Conservation (phyloP, 768 basidiomycete species). For the Melanogaster broomeanus region DNA sequence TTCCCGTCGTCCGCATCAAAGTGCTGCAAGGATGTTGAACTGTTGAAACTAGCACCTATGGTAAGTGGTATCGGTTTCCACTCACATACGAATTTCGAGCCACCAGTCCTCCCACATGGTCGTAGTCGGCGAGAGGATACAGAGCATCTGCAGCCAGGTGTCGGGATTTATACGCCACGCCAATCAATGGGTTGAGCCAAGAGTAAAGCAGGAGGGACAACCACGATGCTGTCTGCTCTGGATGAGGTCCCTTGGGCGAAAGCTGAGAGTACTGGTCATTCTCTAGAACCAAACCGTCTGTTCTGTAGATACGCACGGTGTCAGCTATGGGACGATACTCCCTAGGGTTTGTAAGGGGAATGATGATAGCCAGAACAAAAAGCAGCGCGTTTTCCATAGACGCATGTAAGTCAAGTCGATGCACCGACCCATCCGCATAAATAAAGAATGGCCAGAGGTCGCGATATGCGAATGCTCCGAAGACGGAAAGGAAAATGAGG, state of each 20-base stretch:
- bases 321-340: constrained; percentile 1
- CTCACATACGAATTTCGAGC: constrained; percentile 32
- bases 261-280: constrained; percentile 12
- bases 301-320: neutral
- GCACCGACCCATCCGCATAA: neutral
- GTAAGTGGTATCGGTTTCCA: neutral
- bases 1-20: neutral
- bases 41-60: neutral
- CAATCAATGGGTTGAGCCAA: constrained; percentile 55
- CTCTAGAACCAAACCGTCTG: neutral
- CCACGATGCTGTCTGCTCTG: constrained; percentile 42
- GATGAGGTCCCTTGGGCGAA: constrained; percentile 20
- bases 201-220: constrained; percentile 41
- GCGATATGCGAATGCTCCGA: constrained; percentile 1
- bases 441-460: constrained; percentile 12
- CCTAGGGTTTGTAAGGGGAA: constrained; percentile 7
- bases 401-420: neutral
- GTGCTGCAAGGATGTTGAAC: neutral
- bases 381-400: neutral
- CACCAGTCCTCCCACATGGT: constrained; percentile 33
- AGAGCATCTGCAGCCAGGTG: constrained; percentile 44
- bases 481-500: constrained; percentile 1
- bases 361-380: constrained; percentile 3
- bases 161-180: constrained; percentile 38
- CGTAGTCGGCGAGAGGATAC: constrained; percentile 53